Evolutionary conservation across 495 filamentous ascomycete species (phyloP).

Genomic region (Apodospora peruviana): DNA sequence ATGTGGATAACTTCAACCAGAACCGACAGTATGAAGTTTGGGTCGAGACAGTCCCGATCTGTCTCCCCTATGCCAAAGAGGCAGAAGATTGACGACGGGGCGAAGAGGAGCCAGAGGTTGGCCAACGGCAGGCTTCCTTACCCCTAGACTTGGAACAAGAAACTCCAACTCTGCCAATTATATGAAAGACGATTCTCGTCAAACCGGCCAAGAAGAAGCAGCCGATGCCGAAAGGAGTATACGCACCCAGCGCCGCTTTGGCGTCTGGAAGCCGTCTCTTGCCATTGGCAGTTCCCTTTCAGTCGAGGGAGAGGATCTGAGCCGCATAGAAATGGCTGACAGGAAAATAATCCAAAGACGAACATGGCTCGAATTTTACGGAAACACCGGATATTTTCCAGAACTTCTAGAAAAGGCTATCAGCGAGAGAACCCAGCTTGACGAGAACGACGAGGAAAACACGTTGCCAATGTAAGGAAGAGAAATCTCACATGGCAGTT

Average conservation of each 20-base stretch:
- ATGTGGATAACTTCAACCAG: background rate
- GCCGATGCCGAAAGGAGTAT: too few relatives aligned
- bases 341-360: constrained; percentile 31
- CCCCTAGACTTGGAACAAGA: too few relatives aligned
- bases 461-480: constrained; percentile 30
- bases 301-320: constrained; percentile 31
- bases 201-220: background rate
- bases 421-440: constrained; percentile 26
- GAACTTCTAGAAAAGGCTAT: constrained; percentile 25
- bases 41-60: too few relatives aligned
- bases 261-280: constrained; percentile 19
- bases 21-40: too few relatives aligned
- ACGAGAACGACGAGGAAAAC: constrained; percentile 33
- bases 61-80: too few relatives aligned
- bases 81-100: background rate
- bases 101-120: background rate
- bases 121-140: background rate
- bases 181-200: too few relatives aligned
- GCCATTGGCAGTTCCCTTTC: constrained; percentile 18
- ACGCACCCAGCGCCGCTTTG: background rate
- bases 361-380: constrained; percentile 25
- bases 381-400: constrained; percentile 19
- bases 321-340: constrained; percentile 32
- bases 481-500: background rate
- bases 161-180: too few relatives aligned